Evolutionary conservation across 129 eudicot species (phyloP), one percentile per base, ranked within the genome.

Genomic region (Tagetes patula): DNA sequence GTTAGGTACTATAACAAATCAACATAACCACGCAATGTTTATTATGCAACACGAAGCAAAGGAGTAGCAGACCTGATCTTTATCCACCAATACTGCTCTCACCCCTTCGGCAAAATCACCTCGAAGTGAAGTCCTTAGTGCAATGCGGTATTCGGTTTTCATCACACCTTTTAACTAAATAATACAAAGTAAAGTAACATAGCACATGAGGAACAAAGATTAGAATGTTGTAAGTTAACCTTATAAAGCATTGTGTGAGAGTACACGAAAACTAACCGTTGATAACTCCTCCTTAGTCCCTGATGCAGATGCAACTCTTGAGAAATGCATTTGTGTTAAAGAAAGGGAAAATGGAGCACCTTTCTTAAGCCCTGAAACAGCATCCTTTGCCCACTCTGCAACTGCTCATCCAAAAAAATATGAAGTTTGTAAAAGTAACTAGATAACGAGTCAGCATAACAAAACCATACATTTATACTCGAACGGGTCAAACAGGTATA

Each of bases 321-420:
- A 81, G 80, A 89, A 92, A 82, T 89, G 82, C 75, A 75, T 82
- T 10, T 87, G 84, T 32, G 98, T 85, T 31, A 92, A 82, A 66
- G 80, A 80, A 43, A 92, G 92, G 49, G 96, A 92, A 75, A 89
- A 89, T 31, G 95, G 96, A 81, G 95, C 95, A 31, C 96, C 96
- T 73, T 87, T 92, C 38, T 67, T 81, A 52, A 92, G 85, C 78
- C 95, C 95, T 72, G 67, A 82, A 72, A 92, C 77, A 31, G 96
- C 91, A 72, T 92, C 95, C 82, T 87, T 92, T 11, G 96, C 98
- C 98, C 98, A 92, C 70, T 82, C 96, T 62, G 95, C 91, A 84
- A 85, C 98, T 92, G 89, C 41, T 72, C 78, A 84, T 36, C 58
- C 1, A 58, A 59, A 72, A 6, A 53, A 70, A 8, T 8, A 45